Evolutionary conservation across 257 asterid genomes (phyloP).

Genomic region (Lycium ferocissimum): DNA sequence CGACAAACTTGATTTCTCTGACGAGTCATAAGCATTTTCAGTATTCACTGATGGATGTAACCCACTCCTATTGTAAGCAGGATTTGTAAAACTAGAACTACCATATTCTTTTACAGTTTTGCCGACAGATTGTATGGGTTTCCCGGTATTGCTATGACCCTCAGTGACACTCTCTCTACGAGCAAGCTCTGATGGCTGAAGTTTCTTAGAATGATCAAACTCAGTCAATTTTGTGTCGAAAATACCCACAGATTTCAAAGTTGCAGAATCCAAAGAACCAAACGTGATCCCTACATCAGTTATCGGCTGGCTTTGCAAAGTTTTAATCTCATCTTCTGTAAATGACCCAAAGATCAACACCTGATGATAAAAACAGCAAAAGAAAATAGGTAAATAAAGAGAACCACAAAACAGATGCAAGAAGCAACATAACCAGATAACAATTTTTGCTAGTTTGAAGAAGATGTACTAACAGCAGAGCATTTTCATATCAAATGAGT

Average conservation of each 20-base stretch:
- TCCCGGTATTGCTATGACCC: conserved; percentile 30
- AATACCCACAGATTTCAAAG: conserved; percentile 72
- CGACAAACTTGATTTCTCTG: conserved; percentile 37
- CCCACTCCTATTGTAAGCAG: conserved; percentile 35
- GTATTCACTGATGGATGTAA: conserved; percentile 32
- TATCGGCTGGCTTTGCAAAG: conserved; percentile 54
- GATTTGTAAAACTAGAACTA: conserved; percentile 27
- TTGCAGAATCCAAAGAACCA: conserved; percentile 70
- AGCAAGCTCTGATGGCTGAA: conserved; percentile 40
- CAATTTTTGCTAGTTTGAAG: not conserved
- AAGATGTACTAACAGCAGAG: conserved; percentile 18
- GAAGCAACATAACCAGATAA: not conserved
- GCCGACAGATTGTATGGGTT: conserved; percentile 32
- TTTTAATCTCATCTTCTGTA: conserved; percentile 76
- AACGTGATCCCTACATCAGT: conserved; percentile 52
- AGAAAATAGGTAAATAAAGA: not conserved
- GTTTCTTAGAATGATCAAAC: conserved; percentile 39
- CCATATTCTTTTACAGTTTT: conserved; percentile 46
- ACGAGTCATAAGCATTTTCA: conserved; percentile 27
- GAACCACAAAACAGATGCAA: conserved; percentile 9
- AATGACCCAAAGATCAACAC: conserved; percentile 78
- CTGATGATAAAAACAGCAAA: conserved; percentile 42
- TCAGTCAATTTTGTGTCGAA: conserved; percentile 37
- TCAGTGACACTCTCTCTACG: conserved; percentile 31
- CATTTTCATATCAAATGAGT: not conserved